Evolutionary conservation across 352 stramenopile genomes (phyloP).

Genomic region (Peronosclerospora sorghi): DNA sequence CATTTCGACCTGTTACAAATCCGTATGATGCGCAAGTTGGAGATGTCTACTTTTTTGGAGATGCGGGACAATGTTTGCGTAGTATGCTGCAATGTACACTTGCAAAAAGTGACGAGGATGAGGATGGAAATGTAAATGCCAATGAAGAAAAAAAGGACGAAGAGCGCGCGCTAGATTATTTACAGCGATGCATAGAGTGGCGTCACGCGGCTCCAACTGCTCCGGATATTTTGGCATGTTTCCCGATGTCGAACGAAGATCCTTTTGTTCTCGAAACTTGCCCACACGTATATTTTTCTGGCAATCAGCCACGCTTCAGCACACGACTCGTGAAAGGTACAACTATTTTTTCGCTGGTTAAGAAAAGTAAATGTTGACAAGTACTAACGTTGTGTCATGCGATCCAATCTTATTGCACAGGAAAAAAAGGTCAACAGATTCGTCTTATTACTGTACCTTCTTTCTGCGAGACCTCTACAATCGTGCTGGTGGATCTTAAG

Average conservation of each 20-base stretch:
- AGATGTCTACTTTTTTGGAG: constrained; percentile 65
- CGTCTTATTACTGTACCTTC: constrained; percentile 85
- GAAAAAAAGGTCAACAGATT: constrained; percentile 33
- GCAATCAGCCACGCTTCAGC: constrained; percentile 84
- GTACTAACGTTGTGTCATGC: constrained; percentile 1
- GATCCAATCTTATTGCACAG: constrained; percentile 7
- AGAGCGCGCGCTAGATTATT: constrained; percentile 29
- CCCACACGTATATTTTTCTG: constrained; percentile 89
- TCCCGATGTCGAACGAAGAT: constrained; percentile 85
- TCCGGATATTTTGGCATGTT: constrained; percentile 85
- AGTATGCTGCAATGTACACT: constrained; percentile 73
- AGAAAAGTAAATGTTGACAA: background rate
- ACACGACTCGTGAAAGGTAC: constrained; percentile 54
- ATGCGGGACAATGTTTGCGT: constrained; percentile 77
- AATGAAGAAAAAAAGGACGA: constrained; percentile 13
- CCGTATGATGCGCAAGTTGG: constrained; percentile 81
- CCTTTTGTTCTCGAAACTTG: constrained; percentile 85
- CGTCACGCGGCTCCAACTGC: constrained; percentile 89
- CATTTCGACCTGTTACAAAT: constrained; percentile 86
- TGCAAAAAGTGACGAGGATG: constrained; percentile 21
- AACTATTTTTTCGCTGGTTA: background rate
- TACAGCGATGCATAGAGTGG: constrained; percentile 81
- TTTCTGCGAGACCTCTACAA: constrained; percentile 81
- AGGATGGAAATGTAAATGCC: constrained; percentile 16
- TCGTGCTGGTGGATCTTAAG: constrained; percentile 88